Conservation (phyloP, 176 grass and related monocot genomes). For the Avena eriantha region DNA sequence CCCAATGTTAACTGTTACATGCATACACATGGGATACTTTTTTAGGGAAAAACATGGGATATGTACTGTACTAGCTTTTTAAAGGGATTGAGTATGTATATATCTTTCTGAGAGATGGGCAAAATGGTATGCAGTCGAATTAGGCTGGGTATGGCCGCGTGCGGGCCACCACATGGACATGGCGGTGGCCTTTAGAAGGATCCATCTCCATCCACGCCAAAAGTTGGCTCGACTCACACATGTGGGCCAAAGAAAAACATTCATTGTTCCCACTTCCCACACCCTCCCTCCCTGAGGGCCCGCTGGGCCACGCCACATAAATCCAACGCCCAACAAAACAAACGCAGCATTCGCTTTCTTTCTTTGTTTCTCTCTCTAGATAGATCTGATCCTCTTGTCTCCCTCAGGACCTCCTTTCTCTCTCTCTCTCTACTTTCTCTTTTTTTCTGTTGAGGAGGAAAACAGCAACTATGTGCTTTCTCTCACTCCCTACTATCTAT, state of each 20-base stretch:
- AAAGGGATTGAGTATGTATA: neutral
- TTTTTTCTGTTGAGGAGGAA: too few species aligned
- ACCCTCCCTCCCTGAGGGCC: neutral
- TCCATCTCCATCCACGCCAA: constrained; percentile 77
- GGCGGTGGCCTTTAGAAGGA: constrained; percentile 65
- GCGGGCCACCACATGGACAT: constrained; percentile 52
- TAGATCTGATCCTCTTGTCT: constrained; percentile 24
- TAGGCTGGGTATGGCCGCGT: too few species aligned
- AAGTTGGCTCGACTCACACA: constrained; percentile 23
- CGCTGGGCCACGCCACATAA: constrained; percentile 72
- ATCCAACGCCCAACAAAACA: constrained; percentile 43
- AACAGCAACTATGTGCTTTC: neutral
- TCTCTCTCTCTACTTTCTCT: too few species aligned
- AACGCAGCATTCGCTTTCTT: neutral
- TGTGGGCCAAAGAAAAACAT: constrained; percentile 46
- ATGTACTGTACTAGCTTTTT: neutral
- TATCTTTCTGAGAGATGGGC: neutral
- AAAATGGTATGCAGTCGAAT: neutral
- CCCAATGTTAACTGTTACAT: neutral
- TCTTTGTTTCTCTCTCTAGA: constrained; percentile 14
- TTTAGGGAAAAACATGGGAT: too few species aligned
- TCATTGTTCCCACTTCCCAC: constrained; percentile 12
- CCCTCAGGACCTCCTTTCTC: neutral
- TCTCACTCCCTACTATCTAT: neutral
- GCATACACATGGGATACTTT: too few species aligned